Evolutionary conservation across 768 basidiomycete genomes (phyloP), one percentile per base, ranked within the genome.

Genomic region (Pulveroboletus sp.): DNA sequence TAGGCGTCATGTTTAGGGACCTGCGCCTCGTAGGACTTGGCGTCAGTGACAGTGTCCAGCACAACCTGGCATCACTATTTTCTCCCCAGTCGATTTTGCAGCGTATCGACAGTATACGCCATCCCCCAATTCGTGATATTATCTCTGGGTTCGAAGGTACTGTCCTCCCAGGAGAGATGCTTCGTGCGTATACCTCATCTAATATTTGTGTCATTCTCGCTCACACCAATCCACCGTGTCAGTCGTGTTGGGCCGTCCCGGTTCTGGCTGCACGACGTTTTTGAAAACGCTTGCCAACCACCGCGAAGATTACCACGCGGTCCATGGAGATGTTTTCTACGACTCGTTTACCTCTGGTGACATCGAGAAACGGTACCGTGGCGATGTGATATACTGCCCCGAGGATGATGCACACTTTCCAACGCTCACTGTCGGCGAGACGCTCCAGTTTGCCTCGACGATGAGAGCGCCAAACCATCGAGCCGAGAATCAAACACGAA

Each of bases 321-420:
- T 82, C 47, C 60, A 74, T 6, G 71, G 71, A 1, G 62, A 69
- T 13, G 71, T 78, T 39, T 58, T 66, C 32, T 76, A 79, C 45
- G 72, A 74, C 43, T 81, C 79, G 21, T 70, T 80, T 36, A 63
- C 67, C 0, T 63, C 67, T 8, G 60, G 74, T 52, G 67, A 73
- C 37, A 78, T 83, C 72, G 46, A 57, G 19, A 69, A 69, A 24
- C 66, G 71, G 36, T 79, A 76, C 63, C 64, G 69, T 9, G 79
- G 80, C 32, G 77, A 74, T 52, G 73, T 75, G 14, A 59, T 65
- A 23, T 76, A 75, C 55, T 69, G 71, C 34, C 66, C 78, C 0
- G 90, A 90, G 70, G 90, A 92, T 57, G 90, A 94, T 61, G 72
- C 88, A 2, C 90, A 92, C 62, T 87, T 93, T 56, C 87, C 91